Base-by-base conservation (phyloP, 257 asterid genomes). In the Capsicum pubescens region DNA sequence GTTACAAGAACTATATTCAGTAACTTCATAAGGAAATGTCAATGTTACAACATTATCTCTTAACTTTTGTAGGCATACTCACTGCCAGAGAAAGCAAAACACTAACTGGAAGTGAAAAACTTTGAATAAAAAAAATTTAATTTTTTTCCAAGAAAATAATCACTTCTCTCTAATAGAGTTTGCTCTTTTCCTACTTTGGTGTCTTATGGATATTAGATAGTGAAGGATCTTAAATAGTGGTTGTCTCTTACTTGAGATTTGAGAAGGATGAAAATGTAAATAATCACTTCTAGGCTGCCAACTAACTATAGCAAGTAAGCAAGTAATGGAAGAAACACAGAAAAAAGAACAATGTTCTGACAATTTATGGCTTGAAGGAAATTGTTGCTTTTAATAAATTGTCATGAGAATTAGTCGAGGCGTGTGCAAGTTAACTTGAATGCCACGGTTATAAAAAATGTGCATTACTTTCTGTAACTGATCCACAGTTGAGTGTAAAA, bases 391-490 rank as follows among this genome's bases (percentile, higher is more conserved):
- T 44, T 5, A 5, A 44, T 44, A 39, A 39, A 26, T 26, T 26
- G 32, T 26, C 32, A 26, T 26, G 32, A 26, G 32, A 44, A 44
- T 44, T 44, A 44, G 48, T 4, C 48, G 48, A 44, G 7, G 48
- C 6, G 48, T 8, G 8, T 44, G 48, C 48, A 44, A 6, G 7
- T 44, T 44, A 44, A 7, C 8, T 44, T 44, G 48, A 6, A 44
- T 44, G 6, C 6, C 48, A 44, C 48, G 48, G 48, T 44, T 44
- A 44, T 44, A 6, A 44, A 44, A 44, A 6, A 44, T 26, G 32
- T 26, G 32, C 32, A 26, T 55, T n/a, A 52, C 71, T 80, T 84
- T 84, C 84, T 80, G 81, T 10, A 46, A 39, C 55, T 44, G 15
- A 55, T 21, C 48, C 81, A 72, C 9, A 32, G 15, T 35, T 79